phyloP scores from a whole-genome alignment of 805 yeast genomes.

The Candida silvicultrix region DNA sequence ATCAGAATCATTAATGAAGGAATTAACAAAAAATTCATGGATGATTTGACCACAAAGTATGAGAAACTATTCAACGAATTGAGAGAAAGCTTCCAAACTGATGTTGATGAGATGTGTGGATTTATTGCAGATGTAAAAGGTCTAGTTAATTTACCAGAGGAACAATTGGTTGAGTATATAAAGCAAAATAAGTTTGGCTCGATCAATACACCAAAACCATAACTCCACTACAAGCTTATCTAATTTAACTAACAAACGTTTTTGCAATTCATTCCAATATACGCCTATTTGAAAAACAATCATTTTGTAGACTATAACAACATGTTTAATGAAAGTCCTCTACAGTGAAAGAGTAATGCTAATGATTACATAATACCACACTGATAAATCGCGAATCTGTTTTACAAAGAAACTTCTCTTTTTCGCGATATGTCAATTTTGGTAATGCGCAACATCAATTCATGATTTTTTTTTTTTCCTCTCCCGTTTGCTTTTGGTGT shows the following conservation, averaged over 20 bases:
- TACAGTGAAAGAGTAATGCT: too few relatives aligned
- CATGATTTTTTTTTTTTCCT: not conserved
- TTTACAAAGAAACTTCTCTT: not conserved
- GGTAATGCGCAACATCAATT: not conserved
- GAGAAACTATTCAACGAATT: constrained; percentile 25
- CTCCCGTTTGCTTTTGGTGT: not conserved
- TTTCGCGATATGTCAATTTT: not conserved
- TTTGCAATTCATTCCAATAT: too few relatives aligned
- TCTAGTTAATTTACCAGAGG: constrained; percentile 29
- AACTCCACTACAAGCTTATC: too few relatives aligned
- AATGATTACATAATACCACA: too few relatives aligned
- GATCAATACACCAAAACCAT: not conserved
- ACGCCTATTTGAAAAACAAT: too few relatives aligned
- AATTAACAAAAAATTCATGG: constrained; percentile 27
- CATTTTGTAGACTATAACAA: too few relatives aligned
- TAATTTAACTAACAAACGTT: too few relatives aligned
- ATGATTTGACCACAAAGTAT: constrained; percentile 29
- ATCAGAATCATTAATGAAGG: constrained; percentile 30
- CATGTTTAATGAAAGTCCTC: too few relatives aligned
- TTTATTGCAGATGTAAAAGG: constrained; percentile 29
- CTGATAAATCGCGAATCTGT: not conserved
- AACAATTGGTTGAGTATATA: constrained; percentile 24
- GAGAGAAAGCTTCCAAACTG: constrained; percentile 27
- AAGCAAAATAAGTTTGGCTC: constrained; percentile 17
- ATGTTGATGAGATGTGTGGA: constrained; percentile 29